Conservation (phyloP, 2,329 filamentous ascomycete species). For the Aspergillus vadensis region DNA sequence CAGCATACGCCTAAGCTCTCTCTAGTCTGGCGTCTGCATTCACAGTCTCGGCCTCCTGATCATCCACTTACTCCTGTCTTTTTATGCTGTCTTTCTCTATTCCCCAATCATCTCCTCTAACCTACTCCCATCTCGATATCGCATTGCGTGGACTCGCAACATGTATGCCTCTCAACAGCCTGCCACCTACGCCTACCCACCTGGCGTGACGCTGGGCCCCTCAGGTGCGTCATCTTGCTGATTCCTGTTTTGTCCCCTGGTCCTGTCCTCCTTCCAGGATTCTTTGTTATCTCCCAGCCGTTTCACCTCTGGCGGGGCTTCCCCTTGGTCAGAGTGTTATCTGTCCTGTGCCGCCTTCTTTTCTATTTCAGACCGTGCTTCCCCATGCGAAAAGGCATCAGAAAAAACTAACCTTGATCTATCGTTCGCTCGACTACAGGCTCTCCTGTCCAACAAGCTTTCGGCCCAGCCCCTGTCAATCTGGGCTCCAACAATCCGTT, state of each 20-base stretch:
- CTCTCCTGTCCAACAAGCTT: slow-evolving; percentile 35
- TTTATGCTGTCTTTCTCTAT: slow-evolving; percentile 13
- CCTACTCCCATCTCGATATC: slow-evolving; percentile 15
- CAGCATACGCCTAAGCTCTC: slow-evolving; percentile 18
- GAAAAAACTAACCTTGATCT: slow-evolving; percentile 8
- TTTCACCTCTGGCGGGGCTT: slow-evolving; percentile 25
- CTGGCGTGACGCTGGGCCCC: slow-evolving; percentile 35
- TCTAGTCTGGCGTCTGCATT: slow-evolving; percentile 8
- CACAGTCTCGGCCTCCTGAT: slow-evolving; percentile 12
- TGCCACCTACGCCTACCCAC: slow-evolving; percentile 34
- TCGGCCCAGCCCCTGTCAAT: slow-evolving; percentile 35
- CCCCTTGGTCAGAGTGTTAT: slow-evolving; percentile 18
- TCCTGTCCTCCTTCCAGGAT: slow-evolving; percentile 11
- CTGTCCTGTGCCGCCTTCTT: slow-evolving; percentile 6
- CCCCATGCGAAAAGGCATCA: not conserved
- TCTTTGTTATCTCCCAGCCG: slow-evolving; percentile 15
- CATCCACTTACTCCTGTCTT: slow-evolving; percentile 17
- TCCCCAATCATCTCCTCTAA: slow-evolving; percentile 18
- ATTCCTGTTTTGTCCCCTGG: slow-evolving; percentile 12
- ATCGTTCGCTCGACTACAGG: slow-evolving; percentile 10
- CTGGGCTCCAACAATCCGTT: slow-evolving; percentile 55
- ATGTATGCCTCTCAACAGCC: slow-evolving; percentile 36
- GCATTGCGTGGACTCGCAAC: slow-evolving; percentile 24
- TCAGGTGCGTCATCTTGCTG: slow-evolving; percentile 35
- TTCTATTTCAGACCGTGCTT: slow-evolving; percentile 17